Conservation (phyloP, 805 yeast species). For the Ogataea ganodermae region DNA sequence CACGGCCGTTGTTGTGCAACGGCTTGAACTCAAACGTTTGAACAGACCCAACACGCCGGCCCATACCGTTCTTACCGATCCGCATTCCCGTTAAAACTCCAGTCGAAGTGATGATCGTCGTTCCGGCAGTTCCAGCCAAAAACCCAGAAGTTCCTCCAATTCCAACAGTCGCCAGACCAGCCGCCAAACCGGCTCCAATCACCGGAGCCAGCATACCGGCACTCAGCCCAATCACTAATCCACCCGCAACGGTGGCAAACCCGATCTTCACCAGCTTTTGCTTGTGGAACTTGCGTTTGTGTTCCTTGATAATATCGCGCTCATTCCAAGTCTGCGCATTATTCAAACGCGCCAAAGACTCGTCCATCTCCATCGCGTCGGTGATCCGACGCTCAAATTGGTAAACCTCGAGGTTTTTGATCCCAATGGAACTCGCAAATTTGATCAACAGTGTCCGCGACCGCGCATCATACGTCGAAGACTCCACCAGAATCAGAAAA, state of each 20-base stretch:
- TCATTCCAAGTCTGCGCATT: conserved; percentile 69
- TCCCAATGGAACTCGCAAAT: conserved; percentile 64
- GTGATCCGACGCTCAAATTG: conserved; percentile 92
- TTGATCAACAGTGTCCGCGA: conserved; percentile 75
- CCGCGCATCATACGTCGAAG: conserved; percentile 85
- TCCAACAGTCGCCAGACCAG: conserved; percentile 94
- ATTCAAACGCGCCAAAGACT: conserved; percentile 37
- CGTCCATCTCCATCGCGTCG: conserved; percentile 83
- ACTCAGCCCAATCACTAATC: conserved; percentile 88
- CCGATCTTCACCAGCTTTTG: conserved; percentile 86
- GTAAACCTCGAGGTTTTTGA: conserved; percentile 65
- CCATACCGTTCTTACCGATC: conserved; percentile 85
- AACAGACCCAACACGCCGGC: conserved; percentile 85
- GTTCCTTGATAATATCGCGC: conserved; percentile 61
- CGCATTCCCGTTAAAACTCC: conserved; percentile 90
- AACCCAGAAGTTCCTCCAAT: conserved; percentile 92
- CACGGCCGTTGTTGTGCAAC: conserved; percentile 83
- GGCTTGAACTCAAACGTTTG: conserved; percentile 94
- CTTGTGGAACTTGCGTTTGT: conserved; percentile 65
- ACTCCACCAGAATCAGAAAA: conserved; percentile 75
- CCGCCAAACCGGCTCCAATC: conserved; percentile 97
- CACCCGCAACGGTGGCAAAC: conserved; percentile 94
- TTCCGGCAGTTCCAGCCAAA: conserved; percentile 95
- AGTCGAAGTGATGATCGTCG: conserved; percentile 88
- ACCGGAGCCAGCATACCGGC: conserved; percentile 97